Conservation (phyloP, 371 early-diverging fungal genomes). For the Lichtheimia corymbifera region DNA sequence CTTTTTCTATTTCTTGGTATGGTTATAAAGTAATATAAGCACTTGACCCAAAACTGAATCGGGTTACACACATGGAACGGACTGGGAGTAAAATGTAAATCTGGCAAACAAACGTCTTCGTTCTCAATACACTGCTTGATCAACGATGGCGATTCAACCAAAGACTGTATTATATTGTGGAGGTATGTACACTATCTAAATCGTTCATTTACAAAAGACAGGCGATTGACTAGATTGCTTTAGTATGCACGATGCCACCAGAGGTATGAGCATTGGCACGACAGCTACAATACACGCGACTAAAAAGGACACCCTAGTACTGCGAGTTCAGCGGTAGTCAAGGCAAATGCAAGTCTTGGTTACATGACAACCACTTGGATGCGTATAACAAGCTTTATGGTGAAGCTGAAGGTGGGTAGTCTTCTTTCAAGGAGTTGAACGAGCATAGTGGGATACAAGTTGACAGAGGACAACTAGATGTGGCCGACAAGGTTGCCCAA, state of each 20-base stretch:
- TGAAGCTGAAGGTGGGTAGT: slow-evolving; percentile 36
- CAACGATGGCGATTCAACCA: slow-evolving; percentile 25
- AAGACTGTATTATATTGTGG: slow-evolving; percentile 47
- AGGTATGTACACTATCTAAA: slow-evolving; percentile 29
- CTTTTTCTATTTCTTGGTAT: too few species aligned
- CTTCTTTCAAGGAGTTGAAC: not conserved
- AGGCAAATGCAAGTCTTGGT: slow-evolving; percentile 83
- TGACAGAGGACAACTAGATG: slow-evolving; percentile 12
- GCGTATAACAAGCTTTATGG: slow-evolving; percentile 56
- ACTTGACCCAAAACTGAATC: too few species aligned
- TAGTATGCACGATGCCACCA: slow-evolving; percentile 63
- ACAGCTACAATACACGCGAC: slow-evolving; percentile 3
- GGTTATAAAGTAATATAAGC: too few species aligned
- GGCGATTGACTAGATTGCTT: not conserved
- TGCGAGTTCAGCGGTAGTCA: slow-evolving; percentile 87
- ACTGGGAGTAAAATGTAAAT: too few species aligned
- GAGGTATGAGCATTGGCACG: slow-evolving; percentile 39
- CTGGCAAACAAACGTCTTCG: too few species aligned
- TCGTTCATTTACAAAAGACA: slow-evolving; percentile 1
- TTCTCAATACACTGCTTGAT: too few species aligned
- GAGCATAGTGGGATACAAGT: not conserved
- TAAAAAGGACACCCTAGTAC: slow-evolving; percentile 53
- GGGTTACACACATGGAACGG: too few species aligned
- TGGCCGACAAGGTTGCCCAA: slow-evolving; percentile 44
- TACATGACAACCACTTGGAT: slow-evolving; percentile 62